Evolutionary conservation across 441 rosid genomes (phyloP), one percentile per base, ranked within the genome.

Genomic region (Mallotus repandus): DNA sequence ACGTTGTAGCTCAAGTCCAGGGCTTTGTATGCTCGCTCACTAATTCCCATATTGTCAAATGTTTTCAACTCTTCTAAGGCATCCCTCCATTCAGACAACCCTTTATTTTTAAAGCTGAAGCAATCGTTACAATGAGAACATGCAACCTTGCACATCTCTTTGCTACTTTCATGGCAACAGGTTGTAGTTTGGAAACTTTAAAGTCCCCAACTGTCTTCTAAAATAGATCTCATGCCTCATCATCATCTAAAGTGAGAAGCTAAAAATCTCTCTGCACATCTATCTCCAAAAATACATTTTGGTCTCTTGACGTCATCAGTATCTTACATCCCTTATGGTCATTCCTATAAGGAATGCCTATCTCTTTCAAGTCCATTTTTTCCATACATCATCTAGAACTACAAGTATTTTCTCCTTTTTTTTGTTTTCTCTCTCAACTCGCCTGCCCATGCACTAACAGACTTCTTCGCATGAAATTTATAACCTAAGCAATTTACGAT

Each of bases 301-400:
- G 14, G 0, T 4, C 2, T 63, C 83, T 69, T 0, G 83, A 83
- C 0, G 77, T 79, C 38, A 79, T 46, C 49, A 82, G 9, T 50
- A 79, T 12, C 38, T 70, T 75, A 54, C 74, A 41, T 53, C 57
- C 66, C 15, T 60, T 13, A 14, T 69, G 68, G 16, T 68, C 67
- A 9, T 53, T 56, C 1, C n/a, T n/a, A n/a, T n/a, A n/a, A n/a
- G n/a, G n/a, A n/a, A n/a, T n/a, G n/a, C n/a, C n/a, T n/a, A n/a
- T 22, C 2, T 22, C 73, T 25, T 55, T 57, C n/a, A 79, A 48
- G 7, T 72, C 49, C 16, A 75, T 41, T 25, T 18, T 0, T 5
- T 29, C 85, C 85, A 79, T 57, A 82, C 29, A 32, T 81, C 69
- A 60, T 81, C 81, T 0, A 79, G 63, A 61, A 79, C 66, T 5